Conservation (phyloP, 305 asterid genomes). For the Fraxinus floribunda region DNA sequence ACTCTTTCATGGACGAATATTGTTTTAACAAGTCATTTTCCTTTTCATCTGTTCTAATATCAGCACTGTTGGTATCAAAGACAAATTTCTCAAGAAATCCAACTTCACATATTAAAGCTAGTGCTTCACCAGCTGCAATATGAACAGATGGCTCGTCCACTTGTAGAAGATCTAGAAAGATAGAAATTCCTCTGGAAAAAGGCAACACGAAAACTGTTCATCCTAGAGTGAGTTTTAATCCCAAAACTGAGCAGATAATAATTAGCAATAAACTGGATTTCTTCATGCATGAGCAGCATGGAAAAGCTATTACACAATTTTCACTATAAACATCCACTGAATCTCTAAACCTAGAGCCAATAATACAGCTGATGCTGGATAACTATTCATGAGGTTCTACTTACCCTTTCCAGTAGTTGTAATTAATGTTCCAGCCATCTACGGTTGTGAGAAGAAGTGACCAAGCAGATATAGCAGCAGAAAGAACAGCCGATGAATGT, state of each 20-base stretch:
- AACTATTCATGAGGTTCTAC: not conserved
- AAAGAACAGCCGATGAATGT: slow-evolving; percentile 22
- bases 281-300: not conserved
- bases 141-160: slow-evolving; percentile 26
- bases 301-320: not conserved
- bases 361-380: not conserved
- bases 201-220: not conserved
- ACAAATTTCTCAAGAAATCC: slow-evolving; percentile 29
- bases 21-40: slow-evolving; percentile 15
- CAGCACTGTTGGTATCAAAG: not conserved
- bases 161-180: slow-evolving; percentile 27
- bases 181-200: slow-evolving; percentile 26
- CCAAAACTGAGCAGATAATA: not conserved
- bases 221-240: not conserved
- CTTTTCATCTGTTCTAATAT: slow-evolving; percentile 9
- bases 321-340: not conserved
- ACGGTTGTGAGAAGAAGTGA: slow-evolving; percentile 34
- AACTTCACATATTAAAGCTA: slow-evolving; percentile 36
- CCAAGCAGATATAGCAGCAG: slow-evolving; percentile 39
- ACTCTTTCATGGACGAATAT: slow-evolving; percentile 22
- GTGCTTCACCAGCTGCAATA: slow-evolving; percentile 32
- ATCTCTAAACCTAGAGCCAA: not conserved
- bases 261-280: not conserved
- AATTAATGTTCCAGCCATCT: slow-evolving; percentile 27
- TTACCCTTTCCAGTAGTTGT: slow-evolving; percentile 33